Base-by-base conservation (phyloP, 176 grass and related monocot species). In the Aegilops umbellulata region DNA sequence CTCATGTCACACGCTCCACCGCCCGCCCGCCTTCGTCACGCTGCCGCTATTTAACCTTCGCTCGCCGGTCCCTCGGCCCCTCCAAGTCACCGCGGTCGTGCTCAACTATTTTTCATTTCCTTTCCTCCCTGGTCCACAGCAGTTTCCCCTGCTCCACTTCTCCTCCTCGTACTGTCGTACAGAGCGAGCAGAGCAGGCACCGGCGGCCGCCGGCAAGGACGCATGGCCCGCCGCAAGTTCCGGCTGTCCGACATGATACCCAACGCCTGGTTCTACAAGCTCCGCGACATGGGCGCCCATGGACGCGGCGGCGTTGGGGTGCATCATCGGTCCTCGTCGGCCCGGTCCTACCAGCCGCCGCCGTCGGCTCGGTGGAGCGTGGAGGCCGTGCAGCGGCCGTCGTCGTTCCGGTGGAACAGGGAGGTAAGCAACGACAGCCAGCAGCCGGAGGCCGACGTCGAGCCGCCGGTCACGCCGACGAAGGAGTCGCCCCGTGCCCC, bases 211-310 rank as follows among this genome's bases (percentile, higher is more conserved):
- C 32, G 34, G 3, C 36, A 60, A 80, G 36, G 69, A 29, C 66
- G 47, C 89, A 98, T 98, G 96, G 96, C 75, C 12, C 89, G 82
- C 16, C 90, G 90, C 57, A 95, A 79, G 82, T 98, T 95, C 86
- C 87, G 82, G 65, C 57, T 98, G 14, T 93, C 90, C 76, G 90
- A 95, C 86, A 95, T 98, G 93, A 83, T 98, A 19, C 96, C 96
- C 71, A 94, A 95, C 85, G 87, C 88, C 65, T 98, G 96, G 96
- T 95, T 98, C 84, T 92, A 95, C 84, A 98, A 94, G 91, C 86
- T 95, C 80, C 92, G 88, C 32, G 96, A 94, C 82, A 94, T 94
- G 93, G 65, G 91, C 58, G 61, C 76, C 34, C 55, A 10, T 13
- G 13, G n/a, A 3, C 60, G 77, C 60, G 17, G 46, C 71, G 72